Conservation (phyloP, 371 early-diverging fungal species). For the Syncephalastrum monosporum region DNA sequence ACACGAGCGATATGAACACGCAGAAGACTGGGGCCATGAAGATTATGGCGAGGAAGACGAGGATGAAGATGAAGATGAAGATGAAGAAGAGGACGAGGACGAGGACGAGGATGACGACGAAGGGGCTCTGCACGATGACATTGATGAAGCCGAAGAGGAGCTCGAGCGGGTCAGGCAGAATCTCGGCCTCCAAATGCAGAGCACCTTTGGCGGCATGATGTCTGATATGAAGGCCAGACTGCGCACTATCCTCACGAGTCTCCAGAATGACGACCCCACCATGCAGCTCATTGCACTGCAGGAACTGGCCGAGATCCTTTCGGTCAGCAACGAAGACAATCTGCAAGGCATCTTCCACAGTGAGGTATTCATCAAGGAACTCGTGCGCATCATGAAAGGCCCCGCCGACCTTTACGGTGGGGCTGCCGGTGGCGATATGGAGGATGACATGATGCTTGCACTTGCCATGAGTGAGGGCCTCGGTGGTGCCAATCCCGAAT, state of each 20-base stretch:
- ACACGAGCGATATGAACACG: conserved; percentile 18
- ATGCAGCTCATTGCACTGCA: conserved; percentile 67
- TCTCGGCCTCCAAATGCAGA: conserved; percentile 47
- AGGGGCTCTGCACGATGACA: conserved; percentile 18
- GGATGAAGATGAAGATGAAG: conserved; percentile 29
- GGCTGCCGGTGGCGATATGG: conserved; percentile 21
- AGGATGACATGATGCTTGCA: conserved; percentile 47
- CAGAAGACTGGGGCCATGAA: conserved; percentile 24
- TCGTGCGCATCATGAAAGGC: conserved; percentile 58
- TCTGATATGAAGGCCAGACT: conserved; percentile 45
- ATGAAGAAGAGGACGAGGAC: conserved; percentile 42
- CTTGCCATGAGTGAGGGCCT: conserved; percentile 46
- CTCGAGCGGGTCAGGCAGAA: conserved; percentile 35
- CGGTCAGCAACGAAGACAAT: conserved; percentile 70
- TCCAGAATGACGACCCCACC: conserved; percentile 59
- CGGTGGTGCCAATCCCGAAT: conserved; percentile 62
- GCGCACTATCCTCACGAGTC: conserved; percentile 49
- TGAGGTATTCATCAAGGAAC: conserved; percentile 56
- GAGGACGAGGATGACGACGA: not conserved
- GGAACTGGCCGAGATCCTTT: conserved; percentile 65
- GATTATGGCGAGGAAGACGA: conserved; percentile 23
- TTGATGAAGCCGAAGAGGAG: conserved; percentile 47
- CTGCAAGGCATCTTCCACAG: conserved; percentile 56
- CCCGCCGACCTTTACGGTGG: conserved; percentile 23
- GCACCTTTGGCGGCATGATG: conserved; percentile 44